Evolutionary conservation across 2,329 filamentous ascomycete species (phyloP).

Genomic region (Fusarium sp.): DNA sequence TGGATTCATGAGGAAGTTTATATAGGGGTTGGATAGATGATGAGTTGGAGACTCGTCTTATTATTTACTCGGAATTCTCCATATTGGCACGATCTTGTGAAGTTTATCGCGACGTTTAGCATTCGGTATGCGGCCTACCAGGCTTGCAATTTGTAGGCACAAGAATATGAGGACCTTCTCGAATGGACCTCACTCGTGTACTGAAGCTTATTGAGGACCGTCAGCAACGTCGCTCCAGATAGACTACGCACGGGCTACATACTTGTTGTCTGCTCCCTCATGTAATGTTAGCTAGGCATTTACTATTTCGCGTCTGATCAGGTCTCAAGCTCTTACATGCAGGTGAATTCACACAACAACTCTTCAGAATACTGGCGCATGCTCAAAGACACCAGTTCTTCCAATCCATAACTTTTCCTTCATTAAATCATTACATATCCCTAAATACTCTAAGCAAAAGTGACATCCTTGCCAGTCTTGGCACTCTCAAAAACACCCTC

Average conservation of each 20-base stretch:
- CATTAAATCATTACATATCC: conserved; percentile 24
- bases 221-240: background rate
- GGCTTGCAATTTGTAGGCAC: background rate
- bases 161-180: background rate
- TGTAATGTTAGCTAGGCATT: fast-evolving
- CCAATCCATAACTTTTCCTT: background rate
- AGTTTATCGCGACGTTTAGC: background rate
- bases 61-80: conserved; percentile 6
- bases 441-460: conserved; percentile 39
- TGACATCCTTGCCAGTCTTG: conserved; percentile 57
- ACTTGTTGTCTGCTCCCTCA: background rate
- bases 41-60: conserved; percentile 14
- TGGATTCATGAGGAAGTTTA: conserved; percentile 17
- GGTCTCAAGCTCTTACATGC: background rate
- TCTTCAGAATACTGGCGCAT: fast-evolving
- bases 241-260: background rate
- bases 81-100: background rate
- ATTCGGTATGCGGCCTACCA: background rate
- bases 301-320: background rate
- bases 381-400: background rate
- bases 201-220: fast-evolving
- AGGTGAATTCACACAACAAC: background rate
- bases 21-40: conserved; percentile 21
- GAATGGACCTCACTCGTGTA: too few relatives aligned
- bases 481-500: conserved; percentile 63